Evolutionary conservation across 441 rosid genomes (phyloP).

Genomic region (Capsella rubella): DNA sequence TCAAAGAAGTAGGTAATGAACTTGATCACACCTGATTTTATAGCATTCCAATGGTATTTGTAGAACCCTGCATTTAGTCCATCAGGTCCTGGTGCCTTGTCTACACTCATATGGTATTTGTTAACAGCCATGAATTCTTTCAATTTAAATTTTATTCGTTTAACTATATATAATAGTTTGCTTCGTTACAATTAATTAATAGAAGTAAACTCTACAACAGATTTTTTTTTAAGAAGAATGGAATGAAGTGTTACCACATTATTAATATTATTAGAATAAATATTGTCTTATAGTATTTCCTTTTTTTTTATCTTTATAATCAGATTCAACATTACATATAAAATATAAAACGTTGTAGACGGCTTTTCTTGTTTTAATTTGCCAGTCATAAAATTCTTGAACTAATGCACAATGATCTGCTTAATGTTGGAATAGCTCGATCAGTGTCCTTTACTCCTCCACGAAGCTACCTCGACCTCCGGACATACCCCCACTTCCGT

Average conservation of each 20-base stretch:
- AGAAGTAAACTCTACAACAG: not conserved
- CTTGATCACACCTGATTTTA: too few species aligned
- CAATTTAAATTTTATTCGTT: not conserved
- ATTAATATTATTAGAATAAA: not conserved
- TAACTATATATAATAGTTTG: not conserved
- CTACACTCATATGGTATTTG: too few species aligned
- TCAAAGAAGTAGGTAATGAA: too few species aligned
- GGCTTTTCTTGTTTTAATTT: not conserved
- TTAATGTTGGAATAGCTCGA: slow-evolving; percentile 1
- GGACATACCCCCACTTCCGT: not conserved
- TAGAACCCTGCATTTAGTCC: too few species aligned
- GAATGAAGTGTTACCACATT: not conserved
- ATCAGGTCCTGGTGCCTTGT: too few species aligned
- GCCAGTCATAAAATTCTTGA: slow-evolving; percentile 9
- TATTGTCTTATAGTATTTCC: slow-evolving; percentile 1
- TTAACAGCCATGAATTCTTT: not conserved
- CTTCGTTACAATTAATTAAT: not conserved
- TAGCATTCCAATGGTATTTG: too few species aligned
- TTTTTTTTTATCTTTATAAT: not conserved
- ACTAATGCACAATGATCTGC: slow-evolving; percentile 6
- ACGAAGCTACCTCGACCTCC: not conserved
- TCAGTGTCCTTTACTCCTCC: slow-evolving; percentile 1
- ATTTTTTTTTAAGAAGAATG: not conserved
- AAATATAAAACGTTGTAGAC: slow-evolving; percentile 1
- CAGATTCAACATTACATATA: slow-evolving; percentile 24